These are phyloP conservation scores for Dothistroma septosporum DNA, from an alignment of 2,329 filamentous ascomycete genomes.

Conservation along the genomic window DNA sequence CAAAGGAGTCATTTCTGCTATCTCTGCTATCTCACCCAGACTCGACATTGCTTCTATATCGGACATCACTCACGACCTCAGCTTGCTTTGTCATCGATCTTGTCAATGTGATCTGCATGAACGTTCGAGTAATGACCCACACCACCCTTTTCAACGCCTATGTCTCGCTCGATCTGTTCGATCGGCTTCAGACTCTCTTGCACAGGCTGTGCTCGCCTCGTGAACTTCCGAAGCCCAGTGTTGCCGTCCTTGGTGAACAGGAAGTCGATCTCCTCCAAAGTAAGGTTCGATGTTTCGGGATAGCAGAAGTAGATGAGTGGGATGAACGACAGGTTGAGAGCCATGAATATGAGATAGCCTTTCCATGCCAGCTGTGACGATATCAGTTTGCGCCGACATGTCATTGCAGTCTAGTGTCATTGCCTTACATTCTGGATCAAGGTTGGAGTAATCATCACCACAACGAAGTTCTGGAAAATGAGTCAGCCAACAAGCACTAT, in stretches of 20 bases:
- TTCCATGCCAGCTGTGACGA: conserved; percentile 45
- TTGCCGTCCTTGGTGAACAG: conserved; percentile 36
- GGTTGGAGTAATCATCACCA: conserved; percentile 52
- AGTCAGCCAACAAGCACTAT: conserved; percentile 12
- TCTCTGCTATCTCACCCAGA: no score
- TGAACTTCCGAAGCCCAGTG: conserved; percentile 23
- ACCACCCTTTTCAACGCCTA: conserved; percentile 14
- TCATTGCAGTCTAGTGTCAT: background rate
- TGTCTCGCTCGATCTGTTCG: conserved; percentile 14
- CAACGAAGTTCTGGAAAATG: conserved; percentile 43
- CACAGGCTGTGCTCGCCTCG: conserved; percentile 23
- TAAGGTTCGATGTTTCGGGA: conserved; percentile 43
- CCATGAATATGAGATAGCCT: conserved; percentile 52
- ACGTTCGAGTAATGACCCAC: conserved; percentile 7
- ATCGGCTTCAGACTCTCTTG: conserved; percentile 23
- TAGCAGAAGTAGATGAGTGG: conserved; percentile 47
- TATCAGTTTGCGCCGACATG: conserved; percentile 8
- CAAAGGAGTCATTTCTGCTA: no score
- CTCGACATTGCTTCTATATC: no score
- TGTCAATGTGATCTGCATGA: conserved; percentile 11
- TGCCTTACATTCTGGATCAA: conserved; percentile 37
- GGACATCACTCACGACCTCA: background rate
- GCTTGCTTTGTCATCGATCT: conserved; percentile 11
- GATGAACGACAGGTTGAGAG: conserved; percentile 45
- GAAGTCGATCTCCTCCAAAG: conserved; percentile 45